A percentile compares a stretch with the other conserved stretches of the same genome.
These are phyloP conservation scores for Mycena vitilis DNA, from an alignment of 768 basidiomycete genomes.

Conservation along the genomic window DNA sequence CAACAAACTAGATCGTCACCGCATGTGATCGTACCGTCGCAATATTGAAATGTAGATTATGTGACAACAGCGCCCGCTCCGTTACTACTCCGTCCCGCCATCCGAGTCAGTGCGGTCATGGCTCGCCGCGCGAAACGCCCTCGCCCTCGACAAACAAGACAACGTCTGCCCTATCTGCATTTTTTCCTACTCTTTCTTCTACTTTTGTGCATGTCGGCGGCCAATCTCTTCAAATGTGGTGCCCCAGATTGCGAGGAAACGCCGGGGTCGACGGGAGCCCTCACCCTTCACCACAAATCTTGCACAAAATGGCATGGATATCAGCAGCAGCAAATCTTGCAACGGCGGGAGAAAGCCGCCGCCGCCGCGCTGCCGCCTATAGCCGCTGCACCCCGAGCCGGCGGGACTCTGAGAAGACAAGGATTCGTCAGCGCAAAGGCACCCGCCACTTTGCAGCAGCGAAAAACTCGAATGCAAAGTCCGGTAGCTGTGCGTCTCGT, in stretches of 20 bases:
- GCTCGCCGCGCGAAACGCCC: neutral
- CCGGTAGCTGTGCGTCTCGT: neutral
- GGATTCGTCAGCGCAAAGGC: neutral
- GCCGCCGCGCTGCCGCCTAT: neutral
- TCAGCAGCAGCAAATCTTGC: neutral
- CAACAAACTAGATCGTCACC: constrained; percentile 11
- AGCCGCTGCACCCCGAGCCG: neutral
- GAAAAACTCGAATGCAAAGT: neutral
- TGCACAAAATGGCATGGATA: constrained; percentile 3
- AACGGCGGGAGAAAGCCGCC: neutral
- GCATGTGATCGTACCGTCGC: constrained; percentile 11
- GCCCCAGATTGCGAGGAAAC: constrained; percentile 10
- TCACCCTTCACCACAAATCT: constrained; percentile 7
- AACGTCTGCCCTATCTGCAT: neutral
- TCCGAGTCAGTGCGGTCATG: neutral
- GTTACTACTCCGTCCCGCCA: neutral
- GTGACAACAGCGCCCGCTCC: neutral
- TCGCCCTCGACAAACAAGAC: neutral
- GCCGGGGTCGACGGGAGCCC: neutral
- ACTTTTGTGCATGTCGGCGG: neutral
- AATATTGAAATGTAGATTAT: constrained; percentile 9
- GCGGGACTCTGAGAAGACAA: neutral
- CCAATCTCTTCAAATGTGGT: neutral
- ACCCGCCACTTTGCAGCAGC: neutral
- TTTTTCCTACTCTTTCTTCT: neutral